Conservation (phyloP, 2,329 filamentous ascomycete species). For the Exophiala calicioides region DNA sequence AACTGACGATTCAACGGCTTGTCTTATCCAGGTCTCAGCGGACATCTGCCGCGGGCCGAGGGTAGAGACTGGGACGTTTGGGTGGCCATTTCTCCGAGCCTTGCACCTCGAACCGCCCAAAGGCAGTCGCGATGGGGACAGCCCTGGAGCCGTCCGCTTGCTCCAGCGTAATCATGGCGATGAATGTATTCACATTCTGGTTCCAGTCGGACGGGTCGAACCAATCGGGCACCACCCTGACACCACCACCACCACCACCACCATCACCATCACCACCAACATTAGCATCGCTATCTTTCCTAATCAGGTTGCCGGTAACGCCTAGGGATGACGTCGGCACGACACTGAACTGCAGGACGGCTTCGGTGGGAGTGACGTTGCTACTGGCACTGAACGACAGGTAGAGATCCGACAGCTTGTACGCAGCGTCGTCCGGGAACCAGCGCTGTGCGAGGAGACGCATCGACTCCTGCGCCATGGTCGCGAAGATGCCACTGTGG, state of each 20-base stretch:
- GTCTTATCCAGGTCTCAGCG: too few relatives aligned
- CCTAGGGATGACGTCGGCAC: not conserved
- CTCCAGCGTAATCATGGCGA: not conserved
- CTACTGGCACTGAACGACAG: not conserved
- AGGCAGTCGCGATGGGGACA: not conserved
- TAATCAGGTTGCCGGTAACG: too few relatives aligned
- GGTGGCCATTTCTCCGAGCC: not conserved
- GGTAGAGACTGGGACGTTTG: not conserved
- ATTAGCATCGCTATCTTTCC: too few relatives aligned
- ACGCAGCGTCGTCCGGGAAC: slow-evolving; percentile 4
- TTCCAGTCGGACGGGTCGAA: slow-evolving; percentile 5
- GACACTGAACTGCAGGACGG: too few relatives aligned
- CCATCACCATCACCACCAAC: too few relatives aligned
- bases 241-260: too few relatives aligned
- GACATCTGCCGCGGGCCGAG: not conserved
- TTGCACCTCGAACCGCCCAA: not conserved
- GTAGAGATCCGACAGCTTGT: slow-evolving; percentile 7
- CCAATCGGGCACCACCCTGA: slow-evolving; percentile 10
- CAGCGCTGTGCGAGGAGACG: slow-evolving; percentile 1
- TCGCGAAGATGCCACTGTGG: slow-evolving; percentile 4
- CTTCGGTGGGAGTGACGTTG: not conserved
- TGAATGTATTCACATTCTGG: not conserved
- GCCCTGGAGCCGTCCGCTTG: not conserved
- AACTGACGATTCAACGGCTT: too few relatives aligned
- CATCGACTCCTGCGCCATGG: slow-evolving; percentile 4